Conservation (phyloP, 106 monocot genomes). For the Phalaenopsis equestris region DNA sequence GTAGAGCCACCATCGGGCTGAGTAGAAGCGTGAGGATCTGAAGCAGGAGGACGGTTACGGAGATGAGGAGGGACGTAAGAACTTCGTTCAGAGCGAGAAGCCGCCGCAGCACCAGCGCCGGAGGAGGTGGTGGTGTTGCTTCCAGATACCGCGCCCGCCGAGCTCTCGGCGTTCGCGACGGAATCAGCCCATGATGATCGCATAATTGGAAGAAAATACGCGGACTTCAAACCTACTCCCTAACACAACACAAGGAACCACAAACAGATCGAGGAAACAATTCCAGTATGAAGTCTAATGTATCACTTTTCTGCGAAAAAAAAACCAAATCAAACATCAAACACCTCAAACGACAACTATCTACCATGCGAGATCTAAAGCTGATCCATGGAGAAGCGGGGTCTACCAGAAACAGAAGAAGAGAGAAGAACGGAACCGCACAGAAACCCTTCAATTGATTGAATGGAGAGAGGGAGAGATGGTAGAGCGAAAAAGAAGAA, state of each 20-base stretch:
- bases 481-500: not conserved
- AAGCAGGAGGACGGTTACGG: conserved; percentile 18
- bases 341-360: not conserved
- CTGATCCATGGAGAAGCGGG: not conserved
- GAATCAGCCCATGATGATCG: conserved; percentile 45
- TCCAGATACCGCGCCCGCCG: conserved; percentile 16
- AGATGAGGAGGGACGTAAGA: conserved; percentile 48
- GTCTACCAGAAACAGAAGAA: not conserved
- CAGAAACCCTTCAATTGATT: conserved; percentile 4
- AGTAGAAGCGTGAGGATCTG: conserved; percentile 8
- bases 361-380: not conserved
- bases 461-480: not conserved
- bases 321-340: not conserved
- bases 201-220: conserved; percentile 16
- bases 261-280: conserved; percentile 5
- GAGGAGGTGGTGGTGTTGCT: conserved; percentile 5
- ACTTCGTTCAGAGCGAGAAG: conserved; percentile 7
- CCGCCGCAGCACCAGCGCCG: not conserved
- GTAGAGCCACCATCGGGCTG: not conserved
- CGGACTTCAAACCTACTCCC: conserved; percentile 1
- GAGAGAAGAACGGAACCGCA: not conserved
- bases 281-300: not conserved
- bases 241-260: not conserved
- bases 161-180: conserved; percentile 30
- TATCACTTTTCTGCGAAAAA: not conserved